phyloP scores from a whole-genome alignment of 208 protist species.

The Trypanosoma theileri region DNA sequence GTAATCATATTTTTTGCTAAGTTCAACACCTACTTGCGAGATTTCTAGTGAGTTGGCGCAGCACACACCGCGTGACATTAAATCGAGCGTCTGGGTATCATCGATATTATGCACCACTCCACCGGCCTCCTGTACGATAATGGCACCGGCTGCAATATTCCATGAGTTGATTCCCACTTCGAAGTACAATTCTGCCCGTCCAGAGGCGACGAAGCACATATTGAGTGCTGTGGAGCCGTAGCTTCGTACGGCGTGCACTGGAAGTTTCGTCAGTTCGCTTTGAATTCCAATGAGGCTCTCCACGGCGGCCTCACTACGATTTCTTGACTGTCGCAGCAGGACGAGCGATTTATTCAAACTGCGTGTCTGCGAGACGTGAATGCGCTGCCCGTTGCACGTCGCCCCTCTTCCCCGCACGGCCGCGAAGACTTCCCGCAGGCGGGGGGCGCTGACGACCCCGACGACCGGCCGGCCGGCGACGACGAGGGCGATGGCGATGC shows the following conservation, averaged over 20 bases:
- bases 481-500: slow-evolving; percentile 80
- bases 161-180: slow-evolving; percentile 77
- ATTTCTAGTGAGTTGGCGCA: slow-evolving; percentile 64
- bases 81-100: slow-evolving; percentile 50
- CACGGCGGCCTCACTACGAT: slow-evolving; percentile 50
- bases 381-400: slow-evolving; percentile 84
- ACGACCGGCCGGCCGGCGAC: slow-evolving; percentile 72
- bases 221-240: slow-evolving; percentile 74
- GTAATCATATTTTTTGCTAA: slow-evolving; percentile 68
- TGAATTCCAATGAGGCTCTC: slow-evolving; percentile 59
- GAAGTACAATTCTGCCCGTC: slow-evolving; percentile 73
- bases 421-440: slow-evolving; percentile 77
- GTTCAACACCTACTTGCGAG: slow-evolving; percentile 48
- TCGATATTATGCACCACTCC: slow-evolving; percentile 88
- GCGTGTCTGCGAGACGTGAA: slow-evolving; percentile 59
- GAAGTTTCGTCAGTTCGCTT: slow-evolving; percentile 51
- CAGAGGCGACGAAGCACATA: slow-evolving; percentile 86
- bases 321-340: slow-evolving; percentile 59
- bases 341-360: slow-evolving; percentile 63
- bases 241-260: slow-evolving; percentile 75
- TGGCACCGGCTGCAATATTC: slow-evolving; percentile 75
- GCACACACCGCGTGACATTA: slow-evolving; percentile 61
- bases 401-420: slow-evolving; percentile 78
- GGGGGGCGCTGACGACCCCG: slow-evolving; percentile 76
- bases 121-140: slow-evolving; percentile 87